These are phyloP conservation scores for Eimeria acervulina DNA, from an alignment of 169 alveolate genomes.

Conservation along the genomic window DNA sequence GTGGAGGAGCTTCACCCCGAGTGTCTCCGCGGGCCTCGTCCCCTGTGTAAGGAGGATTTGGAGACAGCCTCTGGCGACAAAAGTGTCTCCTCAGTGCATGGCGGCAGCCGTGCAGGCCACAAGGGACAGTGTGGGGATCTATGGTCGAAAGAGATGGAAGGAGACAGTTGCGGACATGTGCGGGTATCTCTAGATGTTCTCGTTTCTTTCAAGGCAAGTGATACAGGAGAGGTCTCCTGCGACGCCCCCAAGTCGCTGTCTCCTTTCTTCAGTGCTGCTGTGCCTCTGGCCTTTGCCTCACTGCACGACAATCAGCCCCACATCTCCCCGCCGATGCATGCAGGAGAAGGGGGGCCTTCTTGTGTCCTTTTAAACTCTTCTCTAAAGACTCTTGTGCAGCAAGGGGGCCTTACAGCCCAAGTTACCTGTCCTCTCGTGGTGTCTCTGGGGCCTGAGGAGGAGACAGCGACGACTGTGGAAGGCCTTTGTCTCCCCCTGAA, in stretches of 20 bases:
- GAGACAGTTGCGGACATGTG: not conserved
- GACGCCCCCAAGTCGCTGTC: constrained; percentile 41
- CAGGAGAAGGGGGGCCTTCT: not conserved
- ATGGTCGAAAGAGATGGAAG: not conserved
- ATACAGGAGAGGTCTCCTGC: not conserved
- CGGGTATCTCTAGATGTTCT: constrained; percentile 54
- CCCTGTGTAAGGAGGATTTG: not conserved
- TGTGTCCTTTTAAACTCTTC: not conserved
- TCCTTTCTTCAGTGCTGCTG: constrained; percentile 21
- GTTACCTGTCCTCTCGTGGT: constrained; percentile 29
- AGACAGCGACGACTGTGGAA: not conserved
- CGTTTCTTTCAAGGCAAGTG: constrained; percentile 12
- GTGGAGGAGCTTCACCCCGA: constrained; percentile 10
- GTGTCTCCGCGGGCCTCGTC: not conserved
- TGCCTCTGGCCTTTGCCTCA: constrained; percentile 42
- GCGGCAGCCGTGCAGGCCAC: not conserved
- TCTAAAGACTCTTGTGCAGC: not conserved
- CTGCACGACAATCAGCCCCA: constrained; percentile 17
- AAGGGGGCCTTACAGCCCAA: constrained; percentile 25
- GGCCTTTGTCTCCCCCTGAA: constrained; percentile 37
- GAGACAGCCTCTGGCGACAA: not conserved
- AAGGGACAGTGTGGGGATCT: not conserved
- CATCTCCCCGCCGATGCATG: not conserved
- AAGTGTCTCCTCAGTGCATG: not conserved
- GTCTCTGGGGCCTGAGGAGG: constrained; percentile 17